Evolutionary conservation across 2,329 filamentous ascomycete species (phyloP).

Genomic region (Rhinocladiella similis): DNA sequence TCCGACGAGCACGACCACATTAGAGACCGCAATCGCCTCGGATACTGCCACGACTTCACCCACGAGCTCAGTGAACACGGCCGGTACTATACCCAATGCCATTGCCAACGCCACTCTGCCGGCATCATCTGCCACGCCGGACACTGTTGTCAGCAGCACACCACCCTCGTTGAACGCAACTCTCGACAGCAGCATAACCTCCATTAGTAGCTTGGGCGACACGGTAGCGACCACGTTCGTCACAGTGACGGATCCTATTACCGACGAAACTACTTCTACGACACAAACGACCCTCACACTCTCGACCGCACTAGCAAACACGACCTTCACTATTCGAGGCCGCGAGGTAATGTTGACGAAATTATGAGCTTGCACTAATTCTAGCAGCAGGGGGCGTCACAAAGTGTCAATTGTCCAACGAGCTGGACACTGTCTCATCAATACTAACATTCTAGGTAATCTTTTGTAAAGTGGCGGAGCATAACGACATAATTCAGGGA

Average conservation of each 20-base stretch:
- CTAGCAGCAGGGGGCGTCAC: background rate
- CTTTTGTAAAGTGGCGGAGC: background rate
- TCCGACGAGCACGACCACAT: background rate
- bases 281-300: constrained; percentile 7
- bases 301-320: constrained; percentile 4
- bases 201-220: background rate
- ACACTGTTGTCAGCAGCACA: background rate
- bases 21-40: background rate
- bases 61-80: background rate
- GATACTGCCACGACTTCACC: background rate
- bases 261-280: constrained; percentile 7
- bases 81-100: too few relatives aligned
- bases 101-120: background rate
- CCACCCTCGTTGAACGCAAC: background rate
- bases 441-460: constrained; percentile 7
- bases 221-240: constrained; percentile 9
- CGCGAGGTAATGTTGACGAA: constrained; percentile 15
- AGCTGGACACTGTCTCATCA: background rate
- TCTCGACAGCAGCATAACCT: background rate
- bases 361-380: background rate
- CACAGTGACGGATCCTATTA: constrained; percentile 9
- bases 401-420: background rate
- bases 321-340: constrained; percentile 22
- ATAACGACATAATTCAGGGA: background rate
- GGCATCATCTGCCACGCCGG: background rate